Evolutionary conservation across 2,329 filamentous ascomycete species (phyloP).

Genomic region (Onygenales sp.): DNA sequence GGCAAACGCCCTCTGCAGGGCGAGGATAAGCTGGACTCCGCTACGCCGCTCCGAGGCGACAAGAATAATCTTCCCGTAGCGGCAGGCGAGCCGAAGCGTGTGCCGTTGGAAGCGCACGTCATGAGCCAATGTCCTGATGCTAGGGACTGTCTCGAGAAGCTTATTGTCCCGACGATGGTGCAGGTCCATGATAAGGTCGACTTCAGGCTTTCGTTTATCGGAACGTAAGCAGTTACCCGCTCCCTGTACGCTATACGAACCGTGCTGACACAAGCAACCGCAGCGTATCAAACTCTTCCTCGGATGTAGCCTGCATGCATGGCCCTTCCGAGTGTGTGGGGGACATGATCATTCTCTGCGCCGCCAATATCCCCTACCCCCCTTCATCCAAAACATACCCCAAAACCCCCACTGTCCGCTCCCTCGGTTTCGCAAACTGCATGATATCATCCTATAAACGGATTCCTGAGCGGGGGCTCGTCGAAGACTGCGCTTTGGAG

Average conservation of each 20-base stretch:
- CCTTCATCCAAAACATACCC: conserved; percentile 45
- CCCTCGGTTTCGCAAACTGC: conserved; percentile 90
- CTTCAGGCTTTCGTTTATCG: conserved; percentile 86
- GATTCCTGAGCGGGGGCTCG: conserved; percentile 69
- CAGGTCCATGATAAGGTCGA: conserved; percentile 72
- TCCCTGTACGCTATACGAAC: neutral
- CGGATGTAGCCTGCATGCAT: conserved; percentile 80
- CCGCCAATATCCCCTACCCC: conserved; percentile 52
- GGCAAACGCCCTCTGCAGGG: neutral
- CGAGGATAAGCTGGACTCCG: neutral
- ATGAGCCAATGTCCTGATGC: conserved; percentile 98
- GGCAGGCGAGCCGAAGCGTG: conserved; percentile 21
- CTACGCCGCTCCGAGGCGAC: neutral
- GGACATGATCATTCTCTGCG: conserved; percentile 90
- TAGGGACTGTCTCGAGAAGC: conserved; percentile 64
- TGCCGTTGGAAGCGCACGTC: conserved; percentile 86
- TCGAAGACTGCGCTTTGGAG: conserved; percentile 82
- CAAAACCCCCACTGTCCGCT: conserved; percentile 63
- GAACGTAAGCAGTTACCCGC: conserved; percentile 46
- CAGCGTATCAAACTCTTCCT: conserved; percentile 59
- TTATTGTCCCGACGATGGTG: conserved; percentile 83
- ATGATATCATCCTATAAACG: conserved; percentile 63
- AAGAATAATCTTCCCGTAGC: neutral
- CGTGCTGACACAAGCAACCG: neutral
- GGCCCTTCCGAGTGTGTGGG: conserved; percentile 85